These are phyloP conservation scores for Allium fistulosum DNA, from an alignment of 106 monocot species.

Conservation along the genomic window DNA sequence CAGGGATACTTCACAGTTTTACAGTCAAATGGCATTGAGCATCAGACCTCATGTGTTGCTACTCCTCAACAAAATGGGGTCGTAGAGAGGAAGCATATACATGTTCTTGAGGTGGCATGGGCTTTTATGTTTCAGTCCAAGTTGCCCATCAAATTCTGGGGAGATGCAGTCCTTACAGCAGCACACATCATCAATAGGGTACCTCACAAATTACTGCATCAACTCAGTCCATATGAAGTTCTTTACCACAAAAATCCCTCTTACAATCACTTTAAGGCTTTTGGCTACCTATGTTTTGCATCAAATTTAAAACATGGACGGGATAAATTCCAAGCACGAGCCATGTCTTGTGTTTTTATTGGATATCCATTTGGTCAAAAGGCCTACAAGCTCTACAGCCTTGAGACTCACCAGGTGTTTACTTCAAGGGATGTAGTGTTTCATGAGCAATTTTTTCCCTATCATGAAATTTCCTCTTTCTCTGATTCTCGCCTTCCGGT, in stretches of 20 bases:
- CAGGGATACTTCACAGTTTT: too few relatives aligned
- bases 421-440: neutral
- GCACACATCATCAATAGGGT: neutral
- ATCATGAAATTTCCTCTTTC: too few relatives aligned
- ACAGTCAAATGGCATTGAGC: too few relatives aligned
- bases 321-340: neutral
- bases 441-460: neutral
- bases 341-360: too few relatives aligned
- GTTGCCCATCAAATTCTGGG: neutral
- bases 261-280: neutral
- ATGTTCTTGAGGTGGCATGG: neutral
- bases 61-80: conserved; percentile 1
- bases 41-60: neutral
- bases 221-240: too few relatives aligned
- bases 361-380: too few relatives aligned
- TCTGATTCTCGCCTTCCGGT: too few relatives aligned
- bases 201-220: neutral
- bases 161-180: neutral
- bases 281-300: neutral
- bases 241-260: too few relatives aligned
- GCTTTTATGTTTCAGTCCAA: neutral
- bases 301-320: too few relatives aligned
- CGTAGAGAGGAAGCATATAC: neutral
- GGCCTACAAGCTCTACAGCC: too few relatives aligned
- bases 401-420: too few relatives aligned